Evolutionary conservation across 768 basidiomycete genomes (phyloP), one percentile per base, ranked within the genome.

Genomic region (Rossbeevera mucosa): DNA sequence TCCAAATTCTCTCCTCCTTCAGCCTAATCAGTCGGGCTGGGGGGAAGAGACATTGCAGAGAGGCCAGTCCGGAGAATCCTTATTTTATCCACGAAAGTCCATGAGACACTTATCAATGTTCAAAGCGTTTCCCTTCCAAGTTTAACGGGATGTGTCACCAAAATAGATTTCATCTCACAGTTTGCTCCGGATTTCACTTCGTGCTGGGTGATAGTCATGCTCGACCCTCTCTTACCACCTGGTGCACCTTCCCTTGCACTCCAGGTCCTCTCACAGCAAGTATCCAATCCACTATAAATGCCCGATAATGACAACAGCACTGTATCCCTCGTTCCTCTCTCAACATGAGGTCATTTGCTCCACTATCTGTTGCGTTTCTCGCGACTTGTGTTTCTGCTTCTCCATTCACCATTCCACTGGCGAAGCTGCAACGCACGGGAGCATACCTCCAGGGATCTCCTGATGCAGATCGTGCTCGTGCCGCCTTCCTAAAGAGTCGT

Each of bases 401-500:
- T 3, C 41, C 48, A 1, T 47, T 47, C 44, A 57, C 30, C 28
- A 24, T 49, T 5, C 52, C 58, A 3, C 26, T 67, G 33, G 52
- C 42, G 4, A 64, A 53, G 46, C 22, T 62, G 24, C 31, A 51
- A 28, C 50, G 41, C 26, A 36, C 45, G 5, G 56, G 60, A 20
- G 24, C 53, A 14, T 57, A 58, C 40, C 60, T 58, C 50, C 54
- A 55, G 28, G 54, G 62, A 11, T 55, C 52, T 20, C 41, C 59
- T 13, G 54, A 62, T 8, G 55, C 60, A 16, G 53, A 54, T 44
- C 58, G 63, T 50, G 50, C 54, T 44, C 57, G 63, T 46, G 57
- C 56, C 2, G 44, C 48, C 4, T 29, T 48, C 21, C 29, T 63
- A 5, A 52, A 57, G 51, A 26, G 16, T 16, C 38, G 46, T 26